Base-by-base conservation (phyloP, 2,329 filamentous ascomycete genomes). In the Amylocarpus encephaloides region DNA sequence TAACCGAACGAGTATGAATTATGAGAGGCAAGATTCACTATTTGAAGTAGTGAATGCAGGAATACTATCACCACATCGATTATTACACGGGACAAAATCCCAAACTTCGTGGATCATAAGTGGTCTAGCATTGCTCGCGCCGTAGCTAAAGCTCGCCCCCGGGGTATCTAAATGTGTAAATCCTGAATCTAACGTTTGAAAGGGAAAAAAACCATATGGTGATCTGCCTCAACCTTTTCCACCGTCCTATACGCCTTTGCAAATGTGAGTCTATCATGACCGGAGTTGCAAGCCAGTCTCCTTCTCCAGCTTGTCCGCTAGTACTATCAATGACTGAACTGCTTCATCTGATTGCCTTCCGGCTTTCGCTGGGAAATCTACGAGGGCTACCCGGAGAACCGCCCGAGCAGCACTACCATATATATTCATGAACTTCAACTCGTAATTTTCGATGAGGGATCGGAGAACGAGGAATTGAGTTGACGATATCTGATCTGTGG, bases 321-420 rank as follows among this genome's bases (percentile, higher is more conserved):
- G 62, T 0, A 80, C 77, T 49, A 70, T 66, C 40, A 84, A 63
- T 5, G 76, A 76, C 35, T 71, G 71, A 1, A 75, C 76, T 1
- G 75, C 77, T 73, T 71, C 1, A 26, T 26, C 22, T 7, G 7
- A 4, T 4, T 4, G 7, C 22, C 4, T 26, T 4, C 22, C 7
- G 4, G 74, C 75, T 49, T 71, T 74, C 22, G 70, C 70, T 0
- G 88, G 89, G 43, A 93, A 83, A 11, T 88, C 84, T n/a, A 93
- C 68, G 22, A 92, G 71, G 0, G 86, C 87, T 46, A 79, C 73
- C 34, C 82, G 75, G 57, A 96, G 66, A 1, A 88, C 81, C 0
- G 79, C 85, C n/a, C 86, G 66, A 0, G 80, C 91, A 6, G 85
- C 80, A 44, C 80, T 82, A 1, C 91, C 92, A 62, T 91, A 98